Conservation (phyloP, 169 alveolate genomes). For the Eimeria acervulina region DNA sequence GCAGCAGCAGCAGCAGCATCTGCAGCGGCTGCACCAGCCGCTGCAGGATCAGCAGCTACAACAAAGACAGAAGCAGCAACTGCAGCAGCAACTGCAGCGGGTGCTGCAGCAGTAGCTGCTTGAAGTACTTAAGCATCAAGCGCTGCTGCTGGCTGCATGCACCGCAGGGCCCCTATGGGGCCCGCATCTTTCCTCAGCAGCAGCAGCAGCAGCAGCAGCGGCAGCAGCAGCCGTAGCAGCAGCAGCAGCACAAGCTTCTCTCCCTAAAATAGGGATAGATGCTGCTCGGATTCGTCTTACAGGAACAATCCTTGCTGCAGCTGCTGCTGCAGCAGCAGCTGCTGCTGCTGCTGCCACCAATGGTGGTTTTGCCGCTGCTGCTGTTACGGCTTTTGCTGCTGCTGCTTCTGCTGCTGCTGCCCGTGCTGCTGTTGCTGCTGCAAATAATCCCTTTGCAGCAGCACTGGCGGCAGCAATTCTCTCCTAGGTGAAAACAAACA, state of each 20-base stretch:
- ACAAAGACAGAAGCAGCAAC: no score
- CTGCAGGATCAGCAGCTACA: no score
- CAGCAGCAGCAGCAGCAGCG: neutral
- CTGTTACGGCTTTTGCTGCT: neutral
- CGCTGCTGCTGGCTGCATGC: constrained; percentile 15
- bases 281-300: no score
- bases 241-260: no score
- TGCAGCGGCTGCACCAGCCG: no score
- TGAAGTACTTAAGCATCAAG: neutral
- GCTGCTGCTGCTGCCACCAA: neutral
- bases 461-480: neutral
- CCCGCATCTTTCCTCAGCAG: neutral
- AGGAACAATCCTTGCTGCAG: no score
- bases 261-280: neutral
- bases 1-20: neutral
- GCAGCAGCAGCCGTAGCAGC: constrained; percentile 29
- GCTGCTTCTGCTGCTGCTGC: neutral
- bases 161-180: neutral
- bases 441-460: neutral
- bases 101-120: neutral
- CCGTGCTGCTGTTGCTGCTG: constrained; percentile 23
- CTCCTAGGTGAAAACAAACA: neutral
- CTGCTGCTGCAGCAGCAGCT: neutral
- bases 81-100: no score
- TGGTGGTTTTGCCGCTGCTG: neutral